Conservation (phyloP, 805 yeast genomes). For the Candida parachauliodes region DNA sequence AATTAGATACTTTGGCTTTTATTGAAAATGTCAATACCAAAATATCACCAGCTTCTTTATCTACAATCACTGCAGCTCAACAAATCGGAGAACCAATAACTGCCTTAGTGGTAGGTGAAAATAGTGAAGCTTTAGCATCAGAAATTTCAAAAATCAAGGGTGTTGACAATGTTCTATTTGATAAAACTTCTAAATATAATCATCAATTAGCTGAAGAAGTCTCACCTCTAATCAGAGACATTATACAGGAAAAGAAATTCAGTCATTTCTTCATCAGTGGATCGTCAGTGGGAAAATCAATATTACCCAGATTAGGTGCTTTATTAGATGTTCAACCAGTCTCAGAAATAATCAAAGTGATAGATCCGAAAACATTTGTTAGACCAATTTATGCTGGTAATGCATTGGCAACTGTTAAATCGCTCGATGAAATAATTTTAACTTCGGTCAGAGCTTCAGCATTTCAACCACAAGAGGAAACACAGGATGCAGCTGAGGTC, state of each 20-base stretch:
- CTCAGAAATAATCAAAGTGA: conserved; percentile 72
- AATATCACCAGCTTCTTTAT: conserved; percentile 64
- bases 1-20: conserved; percentile 61
- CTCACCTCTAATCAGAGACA: conserved; percentile 58
- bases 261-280: conserved; percentile 79
- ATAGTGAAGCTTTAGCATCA: conserved; percentile 45
- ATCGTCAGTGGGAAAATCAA: conserved; percentile 82
- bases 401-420: conserved; percentile 76
- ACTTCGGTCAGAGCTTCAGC: conserved; percentile 85
- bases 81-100: conserved; percentile 74
- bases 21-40: conserved; percentile 59
- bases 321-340: conserved; percentile 82
- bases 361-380: conserved; percentile 66
- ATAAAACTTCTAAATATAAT: conserved; percentile 56
- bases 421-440: conserved; percentile 61
- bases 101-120: conserved; percentile 71
- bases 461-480: conserved; percentile 41
- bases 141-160: conserved; percentile 51
- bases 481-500: conserved; percentile 40
- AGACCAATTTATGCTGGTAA: conserved; percentile 98
- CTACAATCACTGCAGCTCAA: conserved; percentile 74
- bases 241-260: conserved; percentile 41
- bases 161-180: conserved; percentile 53
- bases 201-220: conserved; percentile 77
- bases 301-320: conserved; percentile 86